Evolutionary conservation across 2,329 filamentous ascomycete genomes (phyloP), one percentile per base, ranked within the genome.

Genomic region (Fusarium succisae): DNA sequence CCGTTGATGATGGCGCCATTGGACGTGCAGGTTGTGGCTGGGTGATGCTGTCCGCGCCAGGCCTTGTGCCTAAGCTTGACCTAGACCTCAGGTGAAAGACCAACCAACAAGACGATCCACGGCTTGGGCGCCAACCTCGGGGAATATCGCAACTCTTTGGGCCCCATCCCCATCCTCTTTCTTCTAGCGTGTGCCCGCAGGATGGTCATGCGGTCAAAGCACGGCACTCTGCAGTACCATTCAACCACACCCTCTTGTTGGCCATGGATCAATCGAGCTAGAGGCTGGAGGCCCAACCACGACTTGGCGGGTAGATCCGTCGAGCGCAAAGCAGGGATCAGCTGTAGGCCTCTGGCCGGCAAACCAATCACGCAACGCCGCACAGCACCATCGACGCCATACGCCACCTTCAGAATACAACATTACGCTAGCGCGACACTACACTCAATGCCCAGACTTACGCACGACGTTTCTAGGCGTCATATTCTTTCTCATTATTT

Each of bases 301-400:
- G 48, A 66, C 64, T 71, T 68, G 73, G 72, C 76, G 76, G 76
- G 75, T 78, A 78, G 76, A 78, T 78, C 76, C 76, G 76, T 62
- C 54, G 48, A 72, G 68, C 66, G 53, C 58, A 69, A 75, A 74
- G 55, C 66, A 76, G 64, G 73, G 70, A 70, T 74, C 60, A 56
- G 58, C 54, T 69, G 59, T 54, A 24, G 64, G 47, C 47, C 50
- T 57, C 26, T 64, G 43, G 22, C 37, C 56, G 47, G 18, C 28
- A 57, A 45, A 37, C 48, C 61, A 71, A 70, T 71, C 61, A 70
- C 32, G n/a, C 38, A 35, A 39, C 48, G 39, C 26, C 8, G 30
- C 66, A 43, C 44, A 32, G 26, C 66, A 69, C 65, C 61, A 66
- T 38, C 65, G 68, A 41, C 17, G 39, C 39, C 30, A 56, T 69